Percentiles rank a stretch among this genome's conserved stretches.
Conservation (phyloP, 176 grass and related monocot species). For the Phoenix dactylifera region DNA sequence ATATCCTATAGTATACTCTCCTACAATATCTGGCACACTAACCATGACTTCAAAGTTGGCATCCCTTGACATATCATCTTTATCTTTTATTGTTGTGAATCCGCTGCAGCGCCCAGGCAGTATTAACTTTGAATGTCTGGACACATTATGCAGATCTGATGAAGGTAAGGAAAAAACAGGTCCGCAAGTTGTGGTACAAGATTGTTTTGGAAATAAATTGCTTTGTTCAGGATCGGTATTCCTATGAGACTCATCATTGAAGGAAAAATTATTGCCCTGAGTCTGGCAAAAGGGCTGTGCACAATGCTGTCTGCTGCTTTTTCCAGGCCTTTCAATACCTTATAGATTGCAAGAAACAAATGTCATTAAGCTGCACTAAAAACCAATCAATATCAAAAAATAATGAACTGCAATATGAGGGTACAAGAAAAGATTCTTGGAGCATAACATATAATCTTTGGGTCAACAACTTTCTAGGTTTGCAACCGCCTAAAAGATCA, state of each 20-base stretch:
- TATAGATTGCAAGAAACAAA: background rate
- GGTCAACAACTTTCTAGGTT: too few relatives aligned
- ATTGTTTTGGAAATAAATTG: slow-evolving; percentile 30
- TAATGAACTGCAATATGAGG: too few relatives aligned
- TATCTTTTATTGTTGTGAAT: slow-evolving; percentile 26
- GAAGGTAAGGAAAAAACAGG: slow-evolving; percentile 28
- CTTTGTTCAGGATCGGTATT: slow-evolving; percentile 28
- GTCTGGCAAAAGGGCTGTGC: slow-evolving; percentile 34
- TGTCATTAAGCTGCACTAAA: too few relatives aligned
- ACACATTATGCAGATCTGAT: slow-evolving; percentile 43
- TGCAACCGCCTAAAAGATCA: too few relatives aligned
- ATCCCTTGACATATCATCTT: slow-evolving; percentile 14
- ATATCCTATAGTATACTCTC: slow-evolving; percentile 18
- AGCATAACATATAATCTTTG: too few relatives aligned
- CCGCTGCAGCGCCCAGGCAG: slow-evolving; percentile 28
- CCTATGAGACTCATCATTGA: slow-evolving; percentile 13
- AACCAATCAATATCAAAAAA: too few relatives aligned
- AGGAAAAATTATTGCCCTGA: slow-evolving; percentile 39
- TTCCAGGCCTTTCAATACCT: background rate
- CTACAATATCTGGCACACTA: slow-evolving; percentile 26
- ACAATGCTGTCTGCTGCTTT: background rate
- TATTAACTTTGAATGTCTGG: slow-evolving; percentile 37
- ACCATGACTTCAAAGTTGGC: slow-evolving; percentile 21
- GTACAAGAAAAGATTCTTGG: too few relatives aligned
- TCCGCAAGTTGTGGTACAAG: slow-evolving; percentile 10